Evolutionary conservation across 371 early-diverging fungal genomes (phyloP).

Genomic region (Mortierella sp.): DNA sequence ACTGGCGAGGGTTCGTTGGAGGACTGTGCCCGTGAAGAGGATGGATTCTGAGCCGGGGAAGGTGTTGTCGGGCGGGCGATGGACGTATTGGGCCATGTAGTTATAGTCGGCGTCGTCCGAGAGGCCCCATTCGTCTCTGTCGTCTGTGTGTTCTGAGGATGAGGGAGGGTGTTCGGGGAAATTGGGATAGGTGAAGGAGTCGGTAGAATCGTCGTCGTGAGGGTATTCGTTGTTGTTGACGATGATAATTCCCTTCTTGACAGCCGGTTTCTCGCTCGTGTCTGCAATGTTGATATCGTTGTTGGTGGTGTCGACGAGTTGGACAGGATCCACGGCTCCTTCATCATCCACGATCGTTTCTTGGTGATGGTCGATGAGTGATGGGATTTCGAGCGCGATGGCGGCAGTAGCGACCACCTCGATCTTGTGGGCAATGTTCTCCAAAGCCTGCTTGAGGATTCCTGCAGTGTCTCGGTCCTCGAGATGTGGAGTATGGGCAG

Average conservation of each 20-base stretch:
- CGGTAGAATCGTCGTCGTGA: neutral
- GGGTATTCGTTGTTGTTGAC: conserved; percentile 12
- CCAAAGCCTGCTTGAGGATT: neutral
- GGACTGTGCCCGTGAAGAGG: neutral
- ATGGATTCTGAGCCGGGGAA: conserved; percentile 6
- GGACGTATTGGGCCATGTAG: conserved; percentile 11
- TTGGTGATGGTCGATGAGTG: neutral
- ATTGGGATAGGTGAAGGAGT: neutral
- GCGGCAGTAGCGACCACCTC: conserved; percentile 1
- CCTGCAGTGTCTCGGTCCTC: neutral
- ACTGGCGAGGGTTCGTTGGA: neutral
- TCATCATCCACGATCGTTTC: neutral
- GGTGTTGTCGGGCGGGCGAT: neutral
- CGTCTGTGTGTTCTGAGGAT: neutral
- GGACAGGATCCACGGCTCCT: neutral
- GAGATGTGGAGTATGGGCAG: neutral
- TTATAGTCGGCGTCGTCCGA: neutral
- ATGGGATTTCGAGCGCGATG: neutral
- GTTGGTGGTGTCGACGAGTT: neutral
- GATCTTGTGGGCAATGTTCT: neutral
- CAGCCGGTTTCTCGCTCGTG: neutral
- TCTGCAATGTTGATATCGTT: neutral
- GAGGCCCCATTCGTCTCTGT: neutral
- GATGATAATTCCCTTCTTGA: neutral
- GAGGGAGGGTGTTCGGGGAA: neutral